Base-by-base conservation (phyloP, 805 yeast species). In the Blastobotrys americana region DNA sequence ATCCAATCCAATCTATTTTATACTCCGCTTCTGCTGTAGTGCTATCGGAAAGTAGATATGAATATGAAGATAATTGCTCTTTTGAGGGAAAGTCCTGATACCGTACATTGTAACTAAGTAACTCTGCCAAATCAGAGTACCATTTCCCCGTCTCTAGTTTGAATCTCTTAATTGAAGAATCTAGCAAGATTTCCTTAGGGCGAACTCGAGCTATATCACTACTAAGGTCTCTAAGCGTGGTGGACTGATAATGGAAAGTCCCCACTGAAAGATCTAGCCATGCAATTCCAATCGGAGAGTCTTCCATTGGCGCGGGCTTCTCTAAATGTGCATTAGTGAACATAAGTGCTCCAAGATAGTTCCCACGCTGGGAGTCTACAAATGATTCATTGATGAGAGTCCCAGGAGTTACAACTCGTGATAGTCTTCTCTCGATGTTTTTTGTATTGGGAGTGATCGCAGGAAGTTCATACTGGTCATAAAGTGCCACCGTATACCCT, bases 231-330 rank as follows among this genome's bases (percentile, higher is more conserved):
- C 70, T 73, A 17, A 81, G 56, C 1, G 73, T 70, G 0, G 85
- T 76, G 39, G 76, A 75, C 55, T 86, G 85, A 2, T 82, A 83
- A 55, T 70, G 78, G 37, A 86, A 75, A 18, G 78, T 79, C 0
- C 97, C 97, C 1, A 90, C 77, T 0, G 93, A 82, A 0, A 90
- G 68, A 64, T 93, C 98, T 36, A 82, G 75, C 97, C 97, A 93
- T 22, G 88, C 73, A 1, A 93, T 55, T 0, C 96, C 96, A 3
- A 88, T 70, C 19, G 69, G 69, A 17, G 73, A 71, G 8, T 64
- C 59, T 1, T 66, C 58, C 13, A 61, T 62, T 52, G 74, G 58
- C 28, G 65, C 51, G 45, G 63, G 55, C 19, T 38, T 34, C 15
- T 43, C 43, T 5, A 47, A 21, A 2, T 43, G 48, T 1, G 43